Conservation (phyloP, 148 eudicot genomes). For the Arctostaphylos glauca region DNA sequence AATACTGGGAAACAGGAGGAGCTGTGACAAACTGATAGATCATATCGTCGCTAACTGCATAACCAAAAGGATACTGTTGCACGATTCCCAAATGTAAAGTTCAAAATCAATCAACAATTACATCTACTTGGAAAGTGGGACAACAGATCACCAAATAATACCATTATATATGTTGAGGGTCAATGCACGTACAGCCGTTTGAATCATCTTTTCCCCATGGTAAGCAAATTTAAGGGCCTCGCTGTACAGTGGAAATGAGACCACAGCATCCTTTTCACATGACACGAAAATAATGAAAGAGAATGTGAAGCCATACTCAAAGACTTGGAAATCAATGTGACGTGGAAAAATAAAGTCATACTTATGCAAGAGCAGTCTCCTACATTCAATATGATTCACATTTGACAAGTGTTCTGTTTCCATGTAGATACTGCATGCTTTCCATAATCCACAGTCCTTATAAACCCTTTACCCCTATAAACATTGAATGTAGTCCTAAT, state of each 20-base stretch:
- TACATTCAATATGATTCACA: background rate
- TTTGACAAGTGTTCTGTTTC: background rate
- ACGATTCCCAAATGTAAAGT: constrained; percentile 21
- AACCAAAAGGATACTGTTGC: constrained; percentile 28
- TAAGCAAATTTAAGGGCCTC: constrained; percentile 52
- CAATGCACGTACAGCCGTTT: constrained; percentile 48
- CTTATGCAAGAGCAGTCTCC: background rate
- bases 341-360: background rate
- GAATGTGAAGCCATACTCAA: background rate
- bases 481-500: background rate
- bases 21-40: constrained; percentile 40
- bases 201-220: constrained; percentile 56
- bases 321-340: background rate
- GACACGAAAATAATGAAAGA: constrained; percentile 5
- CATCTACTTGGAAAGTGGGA: background rate
- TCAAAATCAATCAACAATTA: background rate
- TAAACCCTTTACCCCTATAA: background rate
- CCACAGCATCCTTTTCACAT: constrained; percentile 37
- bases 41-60: constrained; percentile 60
- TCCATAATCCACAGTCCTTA: background rate
- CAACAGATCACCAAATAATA: constrained; percentile 15
- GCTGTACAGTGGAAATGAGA: constrained; percentile 47
- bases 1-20: constrained; percentile 48
- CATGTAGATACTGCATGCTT: background rate
- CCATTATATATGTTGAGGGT: constrained; percentile 50